Evolutionary conservation across 495 filamentous ascomycete species (phyloP), one percentile per base, ranked within the genome.

Genomic region (Daldinia grandis): DNA sequence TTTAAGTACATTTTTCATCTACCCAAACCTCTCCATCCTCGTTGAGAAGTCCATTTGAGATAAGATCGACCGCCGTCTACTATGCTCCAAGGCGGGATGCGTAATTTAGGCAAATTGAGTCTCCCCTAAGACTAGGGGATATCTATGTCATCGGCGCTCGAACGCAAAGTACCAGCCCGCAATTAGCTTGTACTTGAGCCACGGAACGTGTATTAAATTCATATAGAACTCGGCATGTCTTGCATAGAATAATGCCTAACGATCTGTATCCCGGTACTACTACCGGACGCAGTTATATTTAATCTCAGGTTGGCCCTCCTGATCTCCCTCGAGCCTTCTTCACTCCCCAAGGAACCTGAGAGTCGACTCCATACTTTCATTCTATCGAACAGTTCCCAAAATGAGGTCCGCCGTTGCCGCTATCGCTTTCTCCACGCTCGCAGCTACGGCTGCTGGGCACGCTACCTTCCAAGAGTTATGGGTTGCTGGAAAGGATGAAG

Each of bases 391-490:
- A 14, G 9, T 6, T 8, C 27, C 33, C 50, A 68, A 19, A 68
- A 73, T 73, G 70, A 73, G 42, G 65, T 44, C 61, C 17, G 24
- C 59, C 12, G 12, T 31, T 17, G 55, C 60, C 47, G 33, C 51
- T 0, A 42, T 68, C 27, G 65, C 40, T n/a, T 24, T 62, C 9
- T 54, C 40, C 17, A 30, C 61, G 38, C 31, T 73, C 15, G 64
- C 55, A 37, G 64, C 69, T 27, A 67, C 64, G 0, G 81, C 76
- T 54, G 76, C 81, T 15, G 81, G 80, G 47, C 85, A 87, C 60
- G 81, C 85, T 42, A 84, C 78, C 35, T 87, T 85, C 79, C 85
- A 87, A 54, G 74, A 84, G 42, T 76, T 87, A 60, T 86, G 83
- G 82, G 80, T 86, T 19, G 76, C 80, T 54, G 82, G 81, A 9